These are phyloP conservation scores for Murraya koenigii DNA, from an alignment of 345 rosid species.

Conservation along the genomic window DNA sequence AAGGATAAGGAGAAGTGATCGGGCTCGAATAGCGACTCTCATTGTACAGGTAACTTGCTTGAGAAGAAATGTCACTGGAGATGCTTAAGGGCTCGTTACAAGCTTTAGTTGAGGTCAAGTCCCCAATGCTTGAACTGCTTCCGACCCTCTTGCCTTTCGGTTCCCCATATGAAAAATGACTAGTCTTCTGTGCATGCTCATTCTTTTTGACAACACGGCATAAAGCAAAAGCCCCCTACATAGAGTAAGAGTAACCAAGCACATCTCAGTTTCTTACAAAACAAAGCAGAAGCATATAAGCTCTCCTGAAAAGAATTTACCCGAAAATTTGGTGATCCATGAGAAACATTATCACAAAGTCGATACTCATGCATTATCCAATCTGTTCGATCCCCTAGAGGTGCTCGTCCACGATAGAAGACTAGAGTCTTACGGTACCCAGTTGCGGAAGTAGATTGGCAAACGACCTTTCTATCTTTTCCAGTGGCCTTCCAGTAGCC, in stretches of 20 bases:
- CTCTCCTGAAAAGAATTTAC: constrained; percentile 21
- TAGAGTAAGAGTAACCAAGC: not conserved
- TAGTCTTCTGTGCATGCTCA: constrained; percentile 43
- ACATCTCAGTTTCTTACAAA: not conserved
- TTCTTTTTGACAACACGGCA: constrained; percentile 74
- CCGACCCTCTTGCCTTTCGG: constrained; percentile 25
- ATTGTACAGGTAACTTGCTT: constrained; percentile 35
- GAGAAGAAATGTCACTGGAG: constrained; percentile 39
- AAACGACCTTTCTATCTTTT: constrained; percentile 67
- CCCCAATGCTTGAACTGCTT: constrained; percentile 39
- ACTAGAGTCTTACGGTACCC: constrained; percentile 82
- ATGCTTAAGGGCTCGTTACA: constrained; percentile 37
- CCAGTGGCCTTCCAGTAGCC: constrained; percentile 98
- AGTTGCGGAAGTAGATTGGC: constrained; percentile 41
- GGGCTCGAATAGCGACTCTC: constrained; percentile 44
- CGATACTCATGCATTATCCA: constrained; percentile 96
- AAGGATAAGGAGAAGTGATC: constrained; percentile 38
- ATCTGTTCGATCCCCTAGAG: constrained; percentile 64
- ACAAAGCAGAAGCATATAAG: not conserved
- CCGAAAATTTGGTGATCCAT: constrained; percentile 51
- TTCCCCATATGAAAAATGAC: constrained; percentile 33
- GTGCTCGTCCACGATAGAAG: constrained; percentile 78
- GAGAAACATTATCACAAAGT: constrained; percentile 51
- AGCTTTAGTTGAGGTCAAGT: constrained; percentile 30
- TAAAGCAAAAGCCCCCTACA: constrained; percentile 76